Conservation (phyloP, 2,329 filamentous ascomycete genomes). For the Teratosphaeria nubilosa region DNA sequence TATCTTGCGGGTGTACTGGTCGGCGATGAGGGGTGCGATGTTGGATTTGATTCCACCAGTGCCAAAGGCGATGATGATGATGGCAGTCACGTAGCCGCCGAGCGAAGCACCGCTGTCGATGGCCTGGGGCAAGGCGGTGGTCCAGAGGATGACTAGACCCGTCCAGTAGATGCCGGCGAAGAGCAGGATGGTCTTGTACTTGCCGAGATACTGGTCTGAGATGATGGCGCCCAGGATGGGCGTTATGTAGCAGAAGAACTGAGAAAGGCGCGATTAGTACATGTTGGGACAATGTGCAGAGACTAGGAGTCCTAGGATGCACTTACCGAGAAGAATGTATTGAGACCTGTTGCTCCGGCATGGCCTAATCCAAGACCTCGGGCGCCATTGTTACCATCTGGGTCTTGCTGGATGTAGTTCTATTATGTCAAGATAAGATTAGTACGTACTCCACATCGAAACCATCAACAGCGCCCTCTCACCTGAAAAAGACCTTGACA, state of each 20-base stretch:
- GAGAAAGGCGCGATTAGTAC: constrained; percentile 27
- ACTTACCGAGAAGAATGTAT: constrained; percentile 14
- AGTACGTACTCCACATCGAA: too few relatives aligned
- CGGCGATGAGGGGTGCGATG: constrained; percentile 45
- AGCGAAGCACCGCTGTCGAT: constrained; percentile 52
- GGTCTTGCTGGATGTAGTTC: constrained; percentile 39
- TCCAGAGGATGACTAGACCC: constrained; percentile 57
- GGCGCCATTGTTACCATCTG: constrained; percentile 29
- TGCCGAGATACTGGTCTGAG: constrained; percentile 60
- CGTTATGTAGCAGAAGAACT: constrained; percentile 40
- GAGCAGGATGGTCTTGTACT: constrained; percentile 59
- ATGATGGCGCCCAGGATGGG: constrained; percentile 39
- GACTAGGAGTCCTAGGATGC: not conserved
- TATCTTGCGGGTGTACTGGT: constrained; percentile 35
- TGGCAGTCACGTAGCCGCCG: constrained; percentile 52
- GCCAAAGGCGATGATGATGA: constrained; percentile 62
- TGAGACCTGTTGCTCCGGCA: constrained; percentile 33
- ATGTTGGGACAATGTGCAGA: not conserved
- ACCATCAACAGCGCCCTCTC: not conserved
- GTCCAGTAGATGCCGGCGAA: constrained; percentile 54
- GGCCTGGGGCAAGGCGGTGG: constrained; percentile 53
- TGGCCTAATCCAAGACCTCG: constrained; percentile 33
- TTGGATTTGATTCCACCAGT: constrained; percentile 78
- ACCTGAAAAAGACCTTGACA: constrained; percentile 35
- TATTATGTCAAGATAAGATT: constrained; percentile 8